Conservation (phyloP, 164 flowering plant species). For the Magnolia changhungtana region DNA sequence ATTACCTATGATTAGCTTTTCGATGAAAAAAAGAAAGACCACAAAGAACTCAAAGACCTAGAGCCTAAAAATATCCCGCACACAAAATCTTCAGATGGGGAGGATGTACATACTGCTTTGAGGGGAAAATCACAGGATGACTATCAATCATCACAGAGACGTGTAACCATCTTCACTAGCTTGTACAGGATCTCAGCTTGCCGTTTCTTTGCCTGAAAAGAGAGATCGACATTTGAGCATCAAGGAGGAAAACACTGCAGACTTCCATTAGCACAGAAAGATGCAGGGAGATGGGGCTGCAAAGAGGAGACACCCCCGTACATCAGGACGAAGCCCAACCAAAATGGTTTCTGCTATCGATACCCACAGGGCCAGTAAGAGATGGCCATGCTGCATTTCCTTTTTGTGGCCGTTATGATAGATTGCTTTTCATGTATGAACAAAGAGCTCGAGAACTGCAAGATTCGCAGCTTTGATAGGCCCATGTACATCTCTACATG, state of each 20-base stretch:
- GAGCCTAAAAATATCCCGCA: conserved; percentile 15
- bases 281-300: background rate
- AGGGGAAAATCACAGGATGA: conserved; percentile 8
- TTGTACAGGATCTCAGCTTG: conserved; percentile 39
- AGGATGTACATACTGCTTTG: conserved; percentile 23
- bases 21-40: background rate
- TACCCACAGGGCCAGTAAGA: background rate
- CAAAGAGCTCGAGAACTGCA: too few relatives aligned
- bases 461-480: too few relatives aligned
- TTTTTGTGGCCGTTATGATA: too few relatives aligned
- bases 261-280: background rate
- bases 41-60: background rate
- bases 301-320: too few relatives aligned
- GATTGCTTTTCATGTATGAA: too few relatives aligned
- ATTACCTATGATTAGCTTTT: conserved; percentile 3
- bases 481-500: too few relatives aligned
- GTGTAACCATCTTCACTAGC: conserved; percentile 20
- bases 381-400: background rate
- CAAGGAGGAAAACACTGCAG: background rate
- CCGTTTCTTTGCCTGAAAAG: conserved; percentile 64
- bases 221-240: background rate
- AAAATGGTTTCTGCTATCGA: background rate
- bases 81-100: conserved; percentile 7
- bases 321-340: too few relatives aligned
- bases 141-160: conserved; percentile 5